Percentiles rank a stretch among this genome's conserved stretches.
Evolutionary conservation across 192 early-diverging fungal genomes (phyloP).

Genomic region (Coemansia sp.): DNA sequence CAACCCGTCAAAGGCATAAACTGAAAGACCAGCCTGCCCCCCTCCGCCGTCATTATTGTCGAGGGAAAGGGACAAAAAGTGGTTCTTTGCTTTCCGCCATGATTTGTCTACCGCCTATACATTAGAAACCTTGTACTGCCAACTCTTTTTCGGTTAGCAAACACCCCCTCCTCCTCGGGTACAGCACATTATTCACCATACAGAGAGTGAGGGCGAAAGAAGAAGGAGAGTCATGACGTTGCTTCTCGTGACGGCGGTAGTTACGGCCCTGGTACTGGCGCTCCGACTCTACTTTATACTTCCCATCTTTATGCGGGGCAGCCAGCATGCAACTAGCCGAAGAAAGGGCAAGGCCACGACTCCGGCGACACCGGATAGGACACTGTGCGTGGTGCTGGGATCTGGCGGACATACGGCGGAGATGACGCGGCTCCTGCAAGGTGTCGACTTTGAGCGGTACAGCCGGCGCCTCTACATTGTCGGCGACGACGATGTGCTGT

Average conservation of each 20-base stretch:
- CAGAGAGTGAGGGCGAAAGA: neutral
- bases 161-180: too few species aligned
- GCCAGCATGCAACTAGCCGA: neutral
- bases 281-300: conserved; percentile 35
- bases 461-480: conserved; percentile 66
- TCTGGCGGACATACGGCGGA: conserved; percentile 87
- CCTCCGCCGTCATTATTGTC: too few species aligned
- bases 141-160: too few species aligned
- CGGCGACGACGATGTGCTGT: conserved; percentile 61
- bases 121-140: too few species aligned
- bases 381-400: conserved; percentile 38
- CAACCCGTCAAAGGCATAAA: too few species aligned
- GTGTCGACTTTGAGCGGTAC: conserved; percentile 58
- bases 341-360: conserved; percentile 23
- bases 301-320: conserved; percentile 12
- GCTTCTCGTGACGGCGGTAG: neutral
- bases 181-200: too few species aligned
- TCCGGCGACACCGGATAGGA: conserved; percentile 2
- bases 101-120: too few species aligned
- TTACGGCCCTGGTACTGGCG: neutral
- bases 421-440: conserved; percentile 69
- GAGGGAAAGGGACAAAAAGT: too few species aligned
- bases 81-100: too few species aligned
- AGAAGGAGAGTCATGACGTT: neutral
- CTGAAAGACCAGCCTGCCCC: too few species aligned